phyloP scores from a whole-genome alignment of 192 early-diverging fungal species.

The Chytriomyces sp. region DNA sequence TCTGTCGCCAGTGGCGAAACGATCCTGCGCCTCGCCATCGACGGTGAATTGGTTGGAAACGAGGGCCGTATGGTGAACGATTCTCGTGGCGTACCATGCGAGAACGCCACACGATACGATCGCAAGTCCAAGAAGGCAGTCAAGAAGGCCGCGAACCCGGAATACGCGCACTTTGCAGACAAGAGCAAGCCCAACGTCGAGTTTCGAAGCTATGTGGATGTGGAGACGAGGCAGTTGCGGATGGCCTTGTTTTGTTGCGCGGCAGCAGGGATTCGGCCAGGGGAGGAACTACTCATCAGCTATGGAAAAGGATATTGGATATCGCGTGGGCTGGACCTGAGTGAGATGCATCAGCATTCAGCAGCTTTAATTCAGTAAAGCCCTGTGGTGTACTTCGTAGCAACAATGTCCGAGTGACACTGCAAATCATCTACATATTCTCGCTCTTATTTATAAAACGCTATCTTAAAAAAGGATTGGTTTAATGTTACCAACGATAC shows the following conservation, averaged over 20 bases:
- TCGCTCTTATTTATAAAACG: no score
- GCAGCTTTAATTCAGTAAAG: no score
- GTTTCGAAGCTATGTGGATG: constrained; percentile 35
- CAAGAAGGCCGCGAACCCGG: background rate
- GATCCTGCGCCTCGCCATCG: constrained; percentile 25
- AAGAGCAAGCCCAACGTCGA: constrained; percentile 45
- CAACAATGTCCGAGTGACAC: no score
- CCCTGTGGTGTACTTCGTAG: no score
- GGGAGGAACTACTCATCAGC: constrained; percentile 46
- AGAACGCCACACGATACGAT: background rate
- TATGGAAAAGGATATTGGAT: constrained; percentile 56
- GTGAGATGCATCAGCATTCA: constrained; percentile 20
- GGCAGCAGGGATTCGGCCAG: constrained; percentile 28
- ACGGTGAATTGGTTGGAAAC: constrained; percentile 46
- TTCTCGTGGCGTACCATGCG: constrained; percentile 39
- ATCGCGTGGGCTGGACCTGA: constrained; percentile 17
- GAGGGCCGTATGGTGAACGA: constrained; percentile 56
- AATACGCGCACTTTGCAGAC: constrained; percentile 10
- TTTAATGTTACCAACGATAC: no score
- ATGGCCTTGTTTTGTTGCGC: constrained; percentile 42
- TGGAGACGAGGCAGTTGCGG: constrained; percentile 23
- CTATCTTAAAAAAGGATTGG: no score
- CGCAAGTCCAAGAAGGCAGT: constrained; percentile 2
- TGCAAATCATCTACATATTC: no score
- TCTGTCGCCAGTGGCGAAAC: constrained; percentile 43